Conservation (phyloP, 805 yeast genomes). For the Saccharomycopsis babjevae region DNA sequence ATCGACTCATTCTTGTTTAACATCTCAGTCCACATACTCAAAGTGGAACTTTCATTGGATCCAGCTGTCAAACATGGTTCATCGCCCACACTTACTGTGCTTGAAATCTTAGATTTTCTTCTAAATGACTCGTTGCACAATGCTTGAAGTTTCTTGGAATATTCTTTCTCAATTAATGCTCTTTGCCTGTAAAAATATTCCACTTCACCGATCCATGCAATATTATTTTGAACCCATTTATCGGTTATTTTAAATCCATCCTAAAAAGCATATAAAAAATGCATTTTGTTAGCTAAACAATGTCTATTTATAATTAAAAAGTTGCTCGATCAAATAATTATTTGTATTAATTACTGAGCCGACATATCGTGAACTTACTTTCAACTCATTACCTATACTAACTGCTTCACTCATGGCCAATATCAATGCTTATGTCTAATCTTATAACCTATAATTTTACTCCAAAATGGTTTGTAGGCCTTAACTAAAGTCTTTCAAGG, state of each 20-base stretch:
- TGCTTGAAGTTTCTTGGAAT: slow-evolving; percentile 54
- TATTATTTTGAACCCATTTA: slow-evolving; percentile 69
- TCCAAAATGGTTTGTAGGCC: no score
- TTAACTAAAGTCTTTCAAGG: no score
- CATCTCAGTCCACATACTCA: slow-evolving; percentile 86
- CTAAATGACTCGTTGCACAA: slow-evolving; percentile 62
- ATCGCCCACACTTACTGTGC: slow-evolving; percentile 78
- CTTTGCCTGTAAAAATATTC: slow-evolving; percentile 80
- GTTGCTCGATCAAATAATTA: not conserved
- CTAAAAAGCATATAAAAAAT: not conserved
- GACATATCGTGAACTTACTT: slow-evolving; percentile 7
- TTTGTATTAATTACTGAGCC: not conserved
- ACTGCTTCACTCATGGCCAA: slow-evolving; percentile 13
- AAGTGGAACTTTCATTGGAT: slow-evolving; percentile 75
- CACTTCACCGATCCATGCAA: slow-evolving; percentile 67
- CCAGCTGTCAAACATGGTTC: slow-evolving; percentile 90
- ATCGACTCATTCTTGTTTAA: slow-evolving; percentile 73
- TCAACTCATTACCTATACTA: slow-evolving; percentile 21
- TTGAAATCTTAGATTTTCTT: slow-evolving; percentile 60
- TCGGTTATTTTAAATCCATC: slow-evolving; percentile 51
- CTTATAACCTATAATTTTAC: no score
- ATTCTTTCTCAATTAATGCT: slow-evolving; percentile 73
- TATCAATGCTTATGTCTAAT: no score
- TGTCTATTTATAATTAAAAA: not conserved
- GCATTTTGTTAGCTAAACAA: not conserved